A percentile compares a stretch with the other conserved stretches of the same genome.
phyloP scores from a whole-genome alignment of 345 rosid species.

The Eucalyptus polybractea region DNA sequence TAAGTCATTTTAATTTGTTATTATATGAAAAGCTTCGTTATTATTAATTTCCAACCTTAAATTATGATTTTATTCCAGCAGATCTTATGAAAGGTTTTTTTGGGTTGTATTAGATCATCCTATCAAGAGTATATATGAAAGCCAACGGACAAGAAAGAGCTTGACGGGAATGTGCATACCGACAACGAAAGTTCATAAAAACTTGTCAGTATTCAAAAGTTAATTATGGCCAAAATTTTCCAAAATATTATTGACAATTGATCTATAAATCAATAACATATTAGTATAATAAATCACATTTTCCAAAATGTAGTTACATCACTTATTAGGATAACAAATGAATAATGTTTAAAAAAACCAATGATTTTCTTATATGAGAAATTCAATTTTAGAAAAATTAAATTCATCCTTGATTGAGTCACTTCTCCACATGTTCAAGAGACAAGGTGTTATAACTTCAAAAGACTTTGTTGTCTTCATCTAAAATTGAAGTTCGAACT shows the following conservation, averaged over 20 bases:
- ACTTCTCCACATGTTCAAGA: neutral
- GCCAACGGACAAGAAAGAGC: neutral
- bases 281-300: neutral
- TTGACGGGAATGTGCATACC: neutral
- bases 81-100: fast-evolving
- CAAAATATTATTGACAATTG: neutral
- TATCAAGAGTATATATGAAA: neutral
- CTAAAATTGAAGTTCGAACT: neutral
- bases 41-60: neutral
- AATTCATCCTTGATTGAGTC: neutral
- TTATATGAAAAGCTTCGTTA: fast-evolving
- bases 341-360: neutral
- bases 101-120: neutral
- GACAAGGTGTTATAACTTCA: neutral
- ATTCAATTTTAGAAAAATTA: neutral
- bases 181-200: neutral
- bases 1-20: neutral
- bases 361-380: neutral
- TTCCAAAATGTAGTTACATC: neutral
- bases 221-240: neutral
- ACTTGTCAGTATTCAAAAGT: neutral
- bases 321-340: neutral
- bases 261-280: neutral
- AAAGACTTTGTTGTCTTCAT: neutral
- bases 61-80: neutral